A percentile compares a stretch with the other conserved stretches of the same genome.
These are phyloP conservation scores for Neofusicoccum kwambonambiense DNA, from an alignment of 2,329 filamentous ascomycete genomes.

Conservation along the genomic window DNA sequence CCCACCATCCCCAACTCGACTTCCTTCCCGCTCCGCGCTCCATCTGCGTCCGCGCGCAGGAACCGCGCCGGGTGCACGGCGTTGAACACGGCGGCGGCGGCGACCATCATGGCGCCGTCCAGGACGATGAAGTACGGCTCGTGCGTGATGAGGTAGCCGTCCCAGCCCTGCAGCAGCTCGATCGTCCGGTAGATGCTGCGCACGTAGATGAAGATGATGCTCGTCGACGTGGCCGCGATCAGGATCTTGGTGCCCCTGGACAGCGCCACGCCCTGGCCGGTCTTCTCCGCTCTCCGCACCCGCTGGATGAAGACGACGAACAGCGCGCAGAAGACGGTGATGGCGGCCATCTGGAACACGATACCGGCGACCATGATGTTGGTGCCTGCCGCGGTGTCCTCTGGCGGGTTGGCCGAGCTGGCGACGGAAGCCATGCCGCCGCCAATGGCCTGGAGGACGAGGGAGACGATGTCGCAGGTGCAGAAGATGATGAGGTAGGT, in stretches of 20 bases:
- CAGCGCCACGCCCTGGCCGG: no score
- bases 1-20: neutral
- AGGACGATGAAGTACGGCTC: conserved; percentile 51
- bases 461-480: conserved; percentile 56
- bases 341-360: conserved; percentile 55
- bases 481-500: conserved; percentile 59
- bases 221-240: conserved; percentile 40
- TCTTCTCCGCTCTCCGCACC: neutral
- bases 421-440: conserved; percentile 58
- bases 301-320: conserved; percentile 37
- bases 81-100: conserved; percentile 40
- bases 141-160: conserved; percentile 51
- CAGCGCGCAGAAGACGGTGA: conserved; percentile 48
- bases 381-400: conserved; percentile 45
- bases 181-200: conserved; percentile 53
- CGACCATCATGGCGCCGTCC: conserved; percentile 53
- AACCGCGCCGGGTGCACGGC: neutral
- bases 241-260: conserved; percentile 23
- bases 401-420: conserved; percentile 39
- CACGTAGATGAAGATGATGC: conserved; percentile 46
- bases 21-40: neutral
- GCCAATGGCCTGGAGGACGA: conserved; percentile 58
- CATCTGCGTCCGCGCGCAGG: neutral
- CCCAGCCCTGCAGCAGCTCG: conserved; percentile 52
- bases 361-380: conserved; percentile 60